phyloP scores from a whole-genome alignment of 805 yeast species.

The Candida pseudoglaebosa region DNA sequence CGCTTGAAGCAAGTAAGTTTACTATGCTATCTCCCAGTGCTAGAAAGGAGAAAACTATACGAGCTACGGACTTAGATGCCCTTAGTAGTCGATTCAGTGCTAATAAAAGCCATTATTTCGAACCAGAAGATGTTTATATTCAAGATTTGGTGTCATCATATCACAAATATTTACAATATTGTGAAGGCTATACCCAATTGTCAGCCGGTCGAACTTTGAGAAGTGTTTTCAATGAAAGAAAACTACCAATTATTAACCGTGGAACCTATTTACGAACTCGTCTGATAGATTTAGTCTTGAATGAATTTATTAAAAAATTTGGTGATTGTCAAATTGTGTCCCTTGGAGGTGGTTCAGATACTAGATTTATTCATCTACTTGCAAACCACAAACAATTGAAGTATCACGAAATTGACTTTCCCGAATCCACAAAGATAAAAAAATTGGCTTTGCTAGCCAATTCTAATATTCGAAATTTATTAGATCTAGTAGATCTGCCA shows the following conservation, averaged over 20 bases:
- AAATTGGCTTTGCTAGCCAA: constrained; percentile 41
- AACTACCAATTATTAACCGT: constrained; percentile 63
- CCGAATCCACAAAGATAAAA: constrained; percentile 49
- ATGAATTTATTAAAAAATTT: constrained; percentile 34
- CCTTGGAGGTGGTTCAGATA: constrained; percentile 81
- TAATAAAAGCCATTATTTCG: constrained; percentile 44
- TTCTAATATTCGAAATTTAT: constrained; percentile 20
- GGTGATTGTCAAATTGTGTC: constrained; percentile 52
- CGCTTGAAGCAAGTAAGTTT: too few species aligned
- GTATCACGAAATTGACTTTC: constrained; percentile 65
- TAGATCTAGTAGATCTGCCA: constrained; percentile 12
- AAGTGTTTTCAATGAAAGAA: constrained; percentile 37
- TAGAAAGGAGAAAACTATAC: constrained; percentile 41
- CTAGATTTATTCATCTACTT: constrained; percentile 55
- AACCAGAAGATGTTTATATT: constrained; percentile 35
- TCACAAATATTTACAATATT: constrained; percentile 32
- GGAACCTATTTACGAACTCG: constrained; percentile 65
- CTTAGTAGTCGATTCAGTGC: constrained; percentile 60
- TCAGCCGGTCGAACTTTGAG: constrained; percentile 39
- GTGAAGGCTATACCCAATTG: constrained; percentile 35
- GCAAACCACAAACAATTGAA: constrained; percentile 23
- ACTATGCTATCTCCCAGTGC: constrained; percentile 31
- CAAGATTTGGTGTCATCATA: constrained; percentile 32
- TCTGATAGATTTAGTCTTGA: constrained; percentile 46
- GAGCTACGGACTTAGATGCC: constrained; percentile 68